These are phyloP conservation scores for Leishmania arabica DNA, from an alignment of 208 protist species.

Conservation along the genomic window DNA sequence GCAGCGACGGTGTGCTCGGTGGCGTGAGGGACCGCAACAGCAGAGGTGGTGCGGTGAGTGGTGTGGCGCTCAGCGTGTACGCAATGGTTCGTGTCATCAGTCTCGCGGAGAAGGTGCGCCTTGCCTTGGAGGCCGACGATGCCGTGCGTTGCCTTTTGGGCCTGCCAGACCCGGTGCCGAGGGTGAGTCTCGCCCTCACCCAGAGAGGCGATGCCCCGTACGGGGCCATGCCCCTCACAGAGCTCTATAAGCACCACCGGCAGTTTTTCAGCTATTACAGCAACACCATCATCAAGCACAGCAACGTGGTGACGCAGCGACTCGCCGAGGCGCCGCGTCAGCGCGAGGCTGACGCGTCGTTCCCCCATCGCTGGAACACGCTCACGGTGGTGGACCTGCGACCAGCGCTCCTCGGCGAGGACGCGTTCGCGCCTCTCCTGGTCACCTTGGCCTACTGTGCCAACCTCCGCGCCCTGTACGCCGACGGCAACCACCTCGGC, in stretches of 20 bases:
- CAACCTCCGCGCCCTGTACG: slow-evolving; percentile 53
- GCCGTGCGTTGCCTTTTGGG: slow-evolving; percentile 34
- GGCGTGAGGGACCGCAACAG: slow-evolving; percentile 4
- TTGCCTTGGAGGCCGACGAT: slow-evolving; percentile 47
- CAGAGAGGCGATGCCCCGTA: slow-evolving; percentile 47
- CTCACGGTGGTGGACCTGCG: slow-evolving; percentile 53
- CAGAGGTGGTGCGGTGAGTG: neutral
- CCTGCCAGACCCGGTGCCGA: slow-evolving; percentile 22
- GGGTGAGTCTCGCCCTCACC: slow-evolving; percentile 28
- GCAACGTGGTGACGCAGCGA: slow-evolving; percentile 33
- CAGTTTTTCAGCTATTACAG: slow-evolving; percentile 53
- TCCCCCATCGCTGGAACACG: slow-evolving; percentile 62
- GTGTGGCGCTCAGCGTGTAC: slow-evolving; percentile 35
- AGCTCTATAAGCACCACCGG: slow-evolving; percentile 70
- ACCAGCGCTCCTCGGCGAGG: slow-evolving; percentile 68
- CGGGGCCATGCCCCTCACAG: slow-evolving; percentile 62
- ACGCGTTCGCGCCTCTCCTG: slow-evolving; percentile 60
- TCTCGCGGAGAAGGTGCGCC: slow-evolving; percentile 50
- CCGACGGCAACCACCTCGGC: slow-evolving; percentile 65
- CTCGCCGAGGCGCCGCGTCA: slow-evolving; percentile 15
- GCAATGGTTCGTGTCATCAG: slow-evolving; percentile 77
- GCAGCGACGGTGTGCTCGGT: neutral
- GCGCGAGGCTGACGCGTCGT: slow-evolving; percentile 36
- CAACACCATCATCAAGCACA: slow-evolving; percentile 41
- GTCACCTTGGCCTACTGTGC: slow-evolving; percentile 69